Evolutionary conservation across 148 eudicot species (phyloP).

Genomic region (Euryodendron excelsum): DNA sequence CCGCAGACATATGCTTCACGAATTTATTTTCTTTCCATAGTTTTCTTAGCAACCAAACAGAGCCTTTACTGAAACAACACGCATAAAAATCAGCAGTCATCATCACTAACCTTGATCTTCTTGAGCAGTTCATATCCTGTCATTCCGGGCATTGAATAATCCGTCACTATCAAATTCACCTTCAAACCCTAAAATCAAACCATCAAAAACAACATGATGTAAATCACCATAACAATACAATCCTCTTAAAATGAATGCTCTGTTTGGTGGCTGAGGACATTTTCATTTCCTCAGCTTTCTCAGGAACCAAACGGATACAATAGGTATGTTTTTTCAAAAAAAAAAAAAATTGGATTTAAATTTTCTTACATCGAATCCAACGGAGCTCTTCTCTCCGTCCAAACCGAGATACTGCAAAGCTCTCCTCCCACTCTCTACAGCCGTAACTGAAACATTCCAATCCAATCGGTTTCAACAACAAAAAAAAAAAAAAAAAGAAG

Average conservation of each 20-base stretch:
- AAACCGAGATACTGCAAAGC: conserved; percentile 62
- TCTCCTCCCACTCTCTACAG: conserved; percentile 54
- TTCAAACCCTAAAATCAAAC: conserved; percentile 37
- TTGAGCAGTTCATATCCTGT: conserved; percentile 69
- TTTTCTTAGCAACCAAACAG: not conserved
- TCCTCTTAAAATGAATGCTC: not conserved
- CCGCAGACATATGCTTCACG: too few species aligned
- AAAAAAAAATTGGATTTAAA: not conserved
- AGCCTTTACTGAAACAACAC: not conserved
- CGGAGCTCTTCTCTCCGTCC: conserved; percentile 47
- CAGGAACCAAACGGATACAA: not conserved
- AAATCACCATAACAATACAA: not conserved
- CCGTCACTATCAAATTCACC: conserved; percentile 69
- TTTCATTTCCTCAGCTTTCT: too few species aligned
- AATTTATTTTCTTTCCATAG: not conserved
- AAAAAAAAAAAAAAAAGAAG: not conserved
- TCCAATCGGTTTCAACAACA: conserved; percentile 2
- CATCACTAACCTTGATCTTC: conserved; percentile 59
- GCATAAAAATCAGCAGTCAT: not conserved
- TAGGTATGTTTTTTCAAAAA: too few species aligned
- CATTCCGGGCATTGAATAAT: conserved; percentile 95
- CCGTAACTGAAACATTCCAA: conserved; percentile 35
- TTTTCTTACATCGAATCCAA: conserved; percentile 38
- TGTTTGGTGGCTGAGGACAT: not conserved
- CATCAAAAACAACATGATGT: not conserved